A percentile compares a stretch with the other conserved stretches of the same genome.
Evolutionary conservation across 805 yeast species (phyloP).

Genomic region (Maudiozyma bulderi): DNA sequence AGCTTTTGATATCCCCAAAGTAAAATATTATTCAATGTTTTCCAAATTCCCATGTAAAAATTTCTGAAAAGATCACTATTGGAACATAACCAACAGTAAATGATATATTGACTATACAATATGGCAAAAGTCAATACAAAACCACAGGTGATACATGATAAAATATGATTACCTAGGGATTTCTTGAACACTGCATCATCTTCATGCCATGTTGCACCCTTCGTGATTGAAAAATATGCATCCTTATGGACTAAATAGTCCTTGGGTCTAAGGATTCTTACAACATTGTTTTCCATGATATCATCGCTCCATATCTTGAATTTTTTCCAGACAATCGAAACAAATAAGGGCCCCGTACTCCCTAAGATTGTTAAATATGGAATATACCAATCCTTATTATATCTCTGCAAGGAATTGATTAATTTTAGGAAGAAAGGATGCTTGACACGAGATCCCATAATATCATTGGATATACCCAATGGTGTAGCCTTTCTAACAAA

Average conservation of each 20-base stretch:
- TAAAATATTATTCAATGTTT: not conserved
- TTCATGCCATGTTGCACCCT: constrained; percentile 89
- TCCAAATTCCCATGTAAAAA: not conserved
- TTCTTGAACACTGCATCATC: constrained; percentile 78
- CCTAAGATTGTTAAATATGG: constrained; percentile 90
- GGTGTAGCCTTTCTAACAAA: constrained; percentile 82
- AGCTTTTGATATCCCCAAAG: not conserved
- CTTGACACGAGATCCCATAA: constrained; percentile 78
- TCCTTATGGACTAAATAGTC: constrained; percentile 55
- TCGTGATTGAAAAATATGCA: constrained; percentile 63
- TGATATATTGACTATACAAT: constrained; percentile 38
- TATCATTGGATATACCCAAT: constrained; percentile 86
- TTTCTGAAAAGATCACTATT: not conserved
- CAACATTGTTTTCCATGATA: constrained; percentile 55
- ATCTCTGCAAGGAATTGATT: constrained; percentile 51
- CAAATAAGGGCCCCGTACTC: constrained; percentile 83
- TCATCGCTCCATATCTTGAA: constrained; percentile 62
- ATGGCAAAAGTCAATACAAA: constrained; percentile 44
- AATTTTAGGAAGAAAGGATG: constrained; percentile 78
- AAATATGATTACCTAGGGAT: constrained; percentile 63
- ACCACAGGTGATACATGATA: constrained; percentile 62
- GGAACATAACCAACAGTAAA: constrained; percentile 34
- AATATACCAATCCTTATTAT: constrained; percentile 67
- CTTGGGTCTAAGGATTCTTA: constrained; percentile 60
- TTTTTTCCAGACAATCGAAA: constrained; percentile 80